Evolutionary conservation across 768 basidiomycete species (phyloP).

Genomic region (Coprinellus micaceus): DNA sequence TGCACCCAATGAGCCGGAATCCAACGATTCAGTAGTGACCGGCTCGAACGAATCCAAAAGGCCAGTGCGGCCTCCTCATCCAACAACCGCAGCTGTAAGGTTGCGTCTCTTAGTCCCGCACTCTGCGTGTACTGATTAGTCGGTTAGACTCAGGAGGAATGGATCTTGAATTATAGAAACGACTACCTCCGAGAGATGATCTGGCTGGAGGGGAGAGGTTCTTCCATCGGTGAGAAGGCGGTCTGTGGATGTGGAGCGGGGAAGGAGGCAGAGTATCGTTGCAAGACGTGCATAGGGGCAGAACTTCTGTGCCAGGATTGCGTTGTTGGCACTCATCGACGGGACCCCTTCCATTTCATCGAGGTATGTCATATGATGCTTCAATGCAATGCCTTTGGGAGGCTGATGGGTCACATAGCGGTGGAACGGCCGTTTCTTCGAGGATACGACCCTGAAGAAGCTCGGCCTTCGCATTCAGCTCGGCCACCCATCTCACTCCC

Average conservation of each 20-base stretch:
- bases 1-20: no score
- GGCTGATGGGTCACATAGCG: neutral
- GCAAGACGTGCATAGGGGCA: neutral
- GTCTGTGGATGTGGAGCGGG: neutral
- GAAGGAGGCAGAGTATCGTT: neutral
- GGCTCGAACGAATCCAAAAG: no score
- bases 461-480: constrained; percentile 27
- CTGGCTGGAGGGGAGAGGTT: neutral
- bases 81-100: no score
- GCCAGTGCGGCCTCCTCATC: no score
- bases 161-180: neutral
- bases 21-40: no score
- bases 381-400: neutral
- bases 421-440: constrained; percentile 15
- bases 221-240: neutral
- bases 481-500: constrained; percentile 16
- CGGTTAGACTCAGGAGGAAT: neutral
- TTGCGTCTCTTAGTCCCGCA: no score
- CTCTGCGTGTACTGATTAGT: no score
- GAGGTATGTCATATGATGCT: neutral
- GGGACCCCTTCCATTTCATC: neutral
- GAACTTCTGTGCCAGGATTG: neutral
- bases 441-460: constrained; percentile 13
- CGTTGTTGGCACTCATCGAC: neutral
- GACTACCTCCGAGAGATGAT: neutral